Conservation (phyloP, 2,329 filamentous ascomycete genomes). For the Sordariomycetes sp. region DNA sequence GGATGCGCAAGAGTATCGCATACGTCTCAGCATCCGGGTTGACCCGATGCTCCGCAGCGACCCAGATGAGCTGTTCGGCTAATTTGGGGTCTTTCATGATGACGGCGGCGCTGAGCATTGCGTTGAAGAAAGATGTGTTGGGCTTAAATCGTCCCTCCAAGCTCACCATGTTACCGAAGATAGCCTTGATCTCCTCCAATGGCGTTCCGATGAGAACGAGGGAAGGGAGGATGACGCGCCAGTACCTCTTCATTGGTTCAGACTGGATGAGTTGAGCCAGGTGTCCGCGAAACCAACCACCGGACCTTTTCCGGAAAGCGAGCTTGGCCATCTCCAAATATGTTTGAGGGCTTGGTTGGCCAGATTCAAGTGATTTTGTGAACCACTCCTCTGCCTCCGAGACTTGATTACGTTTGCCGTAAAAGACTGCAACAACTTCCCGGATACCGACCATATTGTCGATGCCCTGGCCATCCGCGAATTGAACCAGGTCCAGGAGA, state of each 20-base stretch:
- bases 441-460: conserved; percentile 37
- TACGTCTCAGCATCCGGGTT: conserved; percentile 60
- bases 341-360: conserved; percentile 10
- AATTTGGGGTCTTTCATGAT: conserved; percentile 60
- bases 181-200: conserved; percentile 37
- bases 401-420: conserved; percentile 46
- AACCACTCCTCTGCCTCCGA: conserved; percentile 62
- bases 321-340: conserved; percentile 28
- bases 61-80: conserved; percentile 61
- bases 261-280: conserved; percentile 43
- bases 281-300: conserved; percentile 52
- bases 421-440: conserved; percentile 51
- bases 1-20: conserved; percentile 67
- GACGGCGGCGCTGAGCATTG: conserved; percentile 63
- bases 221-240: conserved; percentile 69
- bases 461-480: conserved; percentile 37
- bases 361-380: conserved; percentile 24
- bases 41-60: conserved; percentile 58
- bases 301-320: conserved; percentile 48
- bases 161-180: conserved; percentile 64
- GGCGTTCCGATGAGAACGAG: conserved; percentile 59
- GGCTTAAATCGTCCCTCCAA: conserved; percentile 43
- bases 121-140: conserved; percentile 67
- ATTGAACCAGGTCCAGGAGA: conserved; percentile 44
- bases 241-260: conserved; percentile 43